These are phyloP conservation scores for Umbelopsis ramanniana DNA, from an alignment of 192 early-diverging fungal genomes.

Conservation along the genomic window DNA sequence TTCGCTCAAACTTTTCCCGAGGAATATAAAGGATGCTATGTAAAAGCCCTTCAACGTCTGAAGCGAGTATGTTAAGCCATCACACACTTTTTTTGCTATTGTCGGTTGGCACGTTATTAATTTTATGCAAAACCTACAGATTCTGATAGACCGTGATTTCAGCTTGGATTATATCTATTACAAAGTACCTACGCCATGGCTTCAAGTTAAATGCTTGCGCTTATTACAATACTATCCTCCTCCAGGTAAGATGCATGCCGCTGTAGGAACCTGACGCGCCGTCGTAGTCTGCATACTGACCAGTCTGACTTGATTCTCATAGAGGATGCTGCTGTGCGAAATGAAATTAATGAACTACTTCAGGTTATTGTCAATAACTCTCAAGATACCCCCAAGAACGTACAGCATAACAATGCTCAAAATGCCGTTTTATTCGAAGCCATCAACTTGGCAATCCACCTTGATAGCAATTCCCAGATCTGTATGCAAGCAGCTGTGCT, in stretches of 20 bases:
- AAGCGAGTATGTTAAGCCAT: slow-evolving; percentile 60
- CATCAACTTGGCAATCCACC: slow-evolving; percentile 92
- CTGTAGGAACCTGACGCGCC: too few species aligned
- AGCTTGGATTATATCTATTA: slow-evolving; percentile 93
- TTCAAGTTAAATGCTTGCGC: slow-evolving; percentile 94
- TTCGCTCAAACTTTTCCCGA: slow-evolving; percentile 92
- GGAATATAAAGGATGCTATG: slow-evolving; percentile 72
- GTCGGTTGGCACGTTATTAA: background rate
- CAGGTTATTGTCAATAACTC: slow-evolving; percentile 84
- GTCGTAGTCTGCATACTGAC: background rate
- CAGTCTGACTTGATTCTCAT: background rate
- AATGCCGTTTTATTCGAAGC: slow-evolving; percentile 98
- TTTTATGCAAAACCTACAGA: slow-evolving; percentile 43
- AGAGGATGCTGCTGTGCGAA: slow-evolving; percentile 60
- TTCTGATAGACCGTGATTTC: slow-evolving; percentile 86
- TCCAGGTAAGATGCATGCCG: slow-evolving; percentile 56
- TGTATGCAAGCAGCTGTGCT: slow-evolving; percentile 83
- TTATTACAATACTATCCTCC: slow-evolving; percentile 96
- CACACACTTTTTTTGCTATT: background rate
- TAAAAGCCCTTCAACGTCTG: slow-evolving; percentile 80
- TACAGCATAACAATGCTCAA: slow-evolving; percentile 98
- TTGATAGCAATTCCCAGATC: slow-evolving; percentile 87
- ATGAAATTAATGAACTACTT: slow-evolving; percentile 73
- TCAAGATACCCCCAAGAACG: slow-evolving; percentile 90
- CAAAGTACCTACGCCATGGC: slow-evolving; percentile 97